Base-by-base conservation (phyloP, 371 early-diverging fungal species). In the Polyrhizophydium stewartii region DNA sequence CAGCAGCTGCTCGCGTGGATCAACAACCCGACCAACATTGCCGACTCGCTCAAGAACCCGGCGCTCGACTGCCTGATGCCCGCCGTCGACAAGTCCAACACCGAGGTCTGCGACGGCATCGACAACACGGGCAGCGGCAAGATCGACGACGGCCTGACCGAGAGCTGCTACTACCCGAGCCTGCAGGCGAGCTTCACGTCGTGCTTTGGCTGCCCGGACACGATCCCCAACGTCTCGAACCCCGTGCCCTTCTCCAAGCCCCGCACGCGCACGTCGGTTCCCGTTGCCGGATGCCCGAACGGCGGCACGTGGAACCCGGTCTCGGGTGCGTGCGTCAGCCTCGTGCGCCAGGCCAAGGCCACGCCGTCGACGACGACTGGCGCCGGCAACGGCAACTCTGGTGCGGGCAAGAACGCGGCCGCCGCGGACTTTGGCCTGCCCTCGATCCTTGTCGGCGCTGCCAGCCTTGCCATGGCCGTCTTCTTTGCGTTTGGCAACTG, bases 31-130 rank as follows among this genome's bases (percentile, higher is more conserved):
- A 38, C 57, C 2, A 32, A 52, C 7, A 47, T 45, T 35, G 50
- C 21, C 28, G 49, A 47, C 16, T 46, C 50, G 37, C 25, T 51
- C 35, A 46, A 12, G 1, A 33, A 37, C 32, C 61, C 61, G 6
- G 55, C 53, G 3, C 56, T 69, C 10, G 49, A 27, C 28, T 69
- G 70, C 61, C 22, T 67, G 43, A 68, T 73, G 5, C 71, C 74
- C 28, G 84, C 88, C 17, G 79, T 76, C n/a, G 76, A 79, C 41
- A 9, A n/a, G 0, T 77, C 78, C 58, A 87, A 69, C 64, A 12
- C 6, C 19, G 69, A 69, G 46, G 86, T 89, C 59, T 89, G 89
- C 68, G 88, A 89, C 59, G 89, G 89, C 61, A 70, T 89, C 56
- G 83, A 76, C 32, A 82, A 76, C 57, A 85, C 82, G 75, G 74